A percentile compares a stretch with the other conserved stretches of the same genome.
Conservation (phyloP, 2,329 filamentous ascomycete genomes). For the Lecanicillium sp. region DNA sequence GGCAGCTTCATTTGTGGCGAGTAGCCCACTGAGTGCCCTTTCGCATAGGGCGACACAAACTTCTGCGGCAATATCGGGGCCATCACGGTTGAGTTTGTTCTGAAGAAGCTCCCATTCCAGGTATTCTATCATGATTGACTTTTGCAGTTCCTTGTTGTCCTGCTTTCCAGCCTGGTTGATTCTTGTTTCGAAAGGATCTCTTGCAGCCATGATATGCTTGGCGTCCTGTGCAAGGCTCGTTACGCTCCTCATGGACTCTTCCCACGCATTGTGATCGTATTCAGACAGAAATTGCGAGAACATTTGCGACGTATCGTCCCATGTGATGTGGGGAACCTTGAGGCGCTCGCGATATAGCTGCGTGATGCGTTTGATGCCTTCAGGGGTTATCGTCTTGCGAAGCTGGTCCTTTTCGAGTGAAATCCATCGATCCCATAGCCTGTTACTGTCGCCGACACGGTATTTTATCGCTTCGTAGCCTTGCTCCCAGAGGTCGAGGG, state of each 20-base stretch:
- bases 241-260: constrained; percentile 62
- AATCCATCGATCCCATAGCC: constrained; percentile 73
- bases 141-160: constrained; percentile 47
- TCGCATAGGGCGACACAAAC: constrained; percentile 64
- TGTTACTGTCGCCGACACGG: constrained; percentile 67
- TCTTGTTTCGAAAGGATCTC: constrained; percentile 61
- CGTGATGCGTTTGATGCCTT: constrained; percentile 56
- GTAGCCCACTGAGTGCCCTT: constrained; percentile 60
- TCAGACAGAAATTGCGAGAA: constrained; percentile 69
- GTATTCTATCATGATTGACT: constrained; percentile 54
- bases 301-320: constrained; percentile 65
- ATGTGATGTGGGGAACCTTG: constrained; percentile 62
- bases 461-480: constrained; percentile 65
- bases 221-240: constrained; percentile 55
- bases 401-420: constrained; percentile 64
- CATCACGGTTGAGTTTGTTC: constrained; percentile 40
- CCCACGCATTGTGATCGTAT: constrained; percentile 63
- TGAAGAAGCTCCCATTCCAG: constrained; percentile 74
- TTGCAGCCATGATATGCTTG: constrained; percentile 52
- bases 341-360: constrained; percentile 64
- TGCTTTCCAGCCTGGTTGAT: constrained; percentile 50
- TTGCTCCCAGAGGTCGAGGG: constrained; percentile 62
- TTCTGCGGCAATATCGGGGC: constrained; percentile 34
- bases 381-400: constrained; percentile 41
- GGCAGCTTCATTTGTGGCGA: constrained; percentile 63